phyloP scores from a whole-genome alignment of 768 basidiomycete genomes.

The Boletus fagicola region DNA sequence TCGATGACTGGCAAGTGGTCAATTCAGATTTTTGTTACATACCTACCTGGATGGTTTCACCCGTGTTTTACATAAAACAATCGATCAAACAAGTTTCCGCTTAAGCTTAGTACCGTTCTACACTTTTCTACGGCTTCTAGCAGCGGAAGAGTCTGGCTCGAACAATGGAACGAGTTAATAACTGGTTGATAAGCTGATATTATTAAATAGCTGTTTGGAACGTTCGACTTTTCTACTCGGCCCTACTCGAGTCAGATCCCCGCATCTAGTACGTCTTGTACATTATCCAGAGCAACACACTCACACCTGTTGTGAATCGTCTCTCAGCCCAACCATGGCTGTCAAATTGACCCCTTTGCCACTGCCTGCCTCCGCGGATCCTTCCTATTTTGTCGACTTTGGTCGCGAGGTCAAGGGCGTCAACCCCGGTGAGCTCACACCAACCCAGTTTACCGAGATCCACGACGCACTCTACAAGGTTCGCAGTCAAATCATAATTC shows the following conservation, averaged over 20 bases:
- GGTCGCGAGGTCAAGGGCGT: conserved; percentile 77
- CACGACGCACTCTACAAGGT: conserved; percentile 78
- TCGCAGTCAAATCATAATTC: not conserved
- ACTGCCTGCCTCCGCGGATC: conserved; percentile 70
- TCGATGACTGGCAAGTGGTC: not conserved
- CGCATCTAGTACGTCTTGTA: not conserved
- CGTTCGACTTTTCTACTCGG: not conserved
- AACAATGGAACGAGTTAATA: not conserved
- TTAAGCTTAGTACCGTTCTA: not conserved
- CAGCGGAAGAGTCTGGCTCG: not conserved
- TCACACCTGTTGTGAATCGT: not conserved
- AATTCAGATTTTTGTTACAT: not conserved
- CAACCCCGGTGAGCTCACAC: conserved; percentile 59
- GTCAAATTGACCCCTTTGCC: conserved; percentile 67
- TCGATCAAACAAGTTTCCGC: not conserved
- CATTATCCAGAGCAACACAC: not conserved
- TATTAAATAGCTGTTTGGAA: not conserved
- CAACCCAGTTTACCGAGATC: conserved; percentile 65
- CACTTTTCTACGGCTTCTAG: not conserved
- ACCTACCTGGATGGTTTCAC: not conserved
- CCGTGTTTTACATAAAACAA: not conserved
- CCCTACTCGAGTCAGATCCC: not conserved
- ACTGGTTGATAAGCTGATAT: not conserved
- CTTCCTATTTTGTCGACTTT: conserved; percentile 64
- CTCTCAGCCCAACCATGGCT: conserved; percentile 45